Evolutionary conservation across 192 early-diverging fungal species (phyloP).

Genomic region (Coemansia sp.): DNA sequence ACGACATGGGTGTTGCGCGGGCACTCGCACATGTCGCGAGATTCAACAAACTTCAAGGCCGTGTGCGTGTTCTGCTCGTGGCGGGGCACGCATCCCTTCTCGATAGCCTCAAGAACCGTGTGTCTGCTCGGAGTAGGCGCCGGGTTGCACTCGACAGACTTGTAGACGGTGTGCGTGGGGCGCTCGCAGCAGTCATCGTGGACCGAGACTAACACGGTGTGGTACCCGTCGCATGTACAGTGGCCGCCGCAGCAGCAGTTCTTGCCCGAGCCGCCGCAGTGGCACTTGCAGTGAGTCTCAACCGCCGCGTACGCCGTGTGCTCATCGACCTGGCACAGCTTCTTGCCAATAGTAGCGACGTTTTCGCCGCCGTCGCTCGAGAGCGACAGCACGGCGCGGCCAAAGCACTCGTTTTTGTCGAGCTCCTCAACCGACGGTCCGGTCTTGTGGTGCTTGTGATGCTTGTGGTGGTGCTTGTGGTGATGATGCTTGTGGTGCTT

Average conservation of each 20-base stretch:
- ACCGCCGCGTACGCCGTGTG: conserved; percentile 23
- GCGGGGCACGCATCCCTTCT: background rate
- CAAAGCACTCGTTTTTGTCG: conserved; percentile 34
- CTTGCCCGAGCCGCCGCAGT: background rate
- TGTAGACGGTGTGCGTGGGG: conserved; percentile 4
- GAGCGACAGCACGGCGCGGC: conserved; percentile 32
- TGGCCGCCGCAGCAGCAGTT: conserved; percentile 14
- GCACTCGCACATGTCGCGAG: background rate
- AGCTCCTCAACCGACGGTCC: conserved; percentile 5
- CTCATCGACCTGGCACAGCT: conserved; percentile 18
- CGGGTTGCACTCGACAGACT: background rate
- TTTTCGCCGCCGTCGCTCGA: conserved; percentile 21
- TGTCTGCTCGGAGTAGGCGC: too few species aligned
- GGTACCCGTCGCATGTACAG: conserved; percentile 31
- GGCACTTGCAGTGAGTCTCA: conserved; percentile 18
- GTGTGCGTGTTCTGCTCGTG: conserved; percentile 9
- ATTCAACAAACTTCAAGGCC: conserved; percentile 14
- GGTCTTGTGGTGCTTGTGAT: background rate
- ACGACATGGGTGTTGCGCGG: conserved; percentile 16
- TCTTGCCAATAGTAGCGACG: conserved; percentile 40
- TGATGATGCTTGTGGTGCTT: conserved; percentile 36
- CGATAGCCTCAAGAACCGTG: background rate
- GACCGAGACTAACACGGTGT: conserved; percentile 33
- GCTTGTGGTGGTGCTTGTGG: conserved; percentile 17
- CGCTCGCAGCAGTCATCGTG: background rate